phyloP scores from a whole-genome alignment of 768 basidiomycete species.

The Lyophyllum shimeji region DNA sequence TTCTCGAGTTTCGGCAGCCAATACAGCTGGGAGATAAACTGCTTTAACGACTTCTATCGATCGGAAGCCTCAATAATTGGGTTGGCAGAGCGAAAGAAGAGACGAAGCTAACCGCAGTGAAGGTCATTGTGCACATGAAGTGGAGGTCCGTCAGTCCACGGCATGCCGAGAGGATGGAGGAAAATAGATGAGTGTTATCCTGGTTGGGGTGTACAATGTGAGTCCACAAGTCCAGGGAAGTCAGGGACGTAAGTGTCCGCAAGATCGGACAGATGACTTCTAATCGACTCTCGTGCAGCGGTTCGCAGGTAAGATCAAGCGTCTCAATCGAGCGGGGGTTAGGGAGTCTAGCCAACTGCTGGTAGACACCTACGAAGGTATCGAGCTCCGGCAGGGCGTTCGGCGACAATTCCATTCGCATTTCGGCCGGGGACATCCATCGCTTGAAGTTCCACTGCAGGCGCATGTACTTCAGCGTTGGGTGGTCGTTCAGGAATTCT shows the following conservation, averaged over 20 bases:
- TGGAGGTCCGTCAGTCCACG: constrained; percentile 45
- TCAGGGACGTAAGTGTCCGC: constrained; percentile 34
- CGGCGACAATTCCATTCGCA: constrained; percentile 31
- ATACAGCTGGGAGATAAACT: constrained; percentile 36
- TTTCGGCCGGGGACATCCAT: constrained; percentile 45
- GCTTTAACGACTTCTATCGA: constrained; percentile 39
- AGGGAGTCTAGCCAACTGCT: constrained; percentile 42
- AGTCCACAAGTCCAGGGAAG: constrained; percentile 47
- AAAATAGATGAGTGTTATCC: constrained; percentile 35
- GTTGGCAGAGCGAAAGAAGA: background rate
- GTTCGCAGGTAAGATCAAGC: constrained; percentile 50
- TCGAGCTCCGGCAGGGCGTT: constrained; percentile 32
- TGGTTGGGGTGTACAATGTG: constrained; percentile 35
- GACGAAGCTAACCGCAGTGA: constrained; percentile 34
- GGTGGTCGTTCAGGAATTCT: constrained; percentile 38
- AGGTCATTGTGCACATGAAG: constrained; percentile 51
- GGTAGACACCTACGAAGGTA: constrained; percentile 47
- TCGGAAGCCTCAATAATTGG: background rate
- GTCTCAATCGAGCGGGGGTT: constrained; percentile 34
- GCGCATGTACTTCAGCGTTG: constrained; percentile 38
- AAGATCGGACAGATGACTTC: constrained; percentile 33
- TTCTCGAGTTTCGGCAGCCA: constrained; percentile 40
- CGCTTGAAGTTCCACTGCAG: constrained; percentile 51
- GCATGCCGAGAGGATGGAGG: constrained; percentile 32
- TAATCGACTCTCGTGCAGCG: constrained; percentile 38